A percentile compares a stretch with the other conserved stretches of the same genome.
Evolutionary conservation across 2,329 filamentous ascomycete species (phyloP).

Genomic region (Fusarium pilosicola): DNA sequence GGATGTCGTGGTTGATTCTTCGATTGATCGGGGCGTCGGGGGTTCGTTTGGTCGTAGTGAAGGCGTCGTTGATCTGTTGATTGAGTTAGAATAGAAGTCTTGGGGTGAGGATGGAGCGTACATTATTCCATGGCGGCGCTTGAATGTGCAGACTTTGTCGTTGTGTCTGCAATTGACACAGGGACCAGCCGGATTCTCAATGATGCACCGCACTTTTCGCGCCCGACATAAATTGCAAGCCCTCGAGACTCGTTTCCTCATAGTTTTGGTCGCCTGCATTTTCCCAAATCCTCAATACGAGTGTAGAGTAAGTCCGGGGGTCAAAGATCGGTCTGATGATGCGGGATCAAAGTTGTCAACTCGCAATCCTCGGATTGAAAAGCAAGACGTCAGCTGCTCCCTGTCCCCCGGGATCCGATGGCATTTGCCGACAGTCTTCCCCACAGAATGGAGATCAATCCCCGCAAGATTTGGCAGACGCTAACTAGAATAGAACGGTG

Average conservation of each 20-base stretch:
- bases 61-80: background rate
- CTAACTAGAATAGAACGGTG: background rate
- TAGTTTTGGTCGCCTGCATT: slow-evolving; percentile 18
- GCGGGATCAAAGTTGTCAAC: background rate
- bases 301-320: no score
- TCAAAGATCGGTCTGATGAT: background rate
- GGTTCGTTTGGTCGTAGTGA: slow-evolving; percentile 2
- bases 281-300: background rate
- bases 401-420: slow-evolving; percentile 12
- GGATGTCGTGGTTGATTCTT: background rate
- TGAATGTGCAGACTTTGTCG: slow-evolving; percentile 40
- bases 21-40: background rate
- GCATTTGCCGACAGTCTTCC: slow-evolving; percentile 23
- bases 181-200: slow-evolving; percentile 31
- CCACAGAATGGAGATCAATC: slow-evolving; percentile 16
- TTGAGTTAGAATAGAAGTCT: background rate
- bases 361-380: slow-evolving; percentile 13
- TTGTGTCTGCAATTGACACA: slow-evolving; percentile 43
- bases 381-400: slow-evolving; percentile 3
- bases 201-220: slow-evolving; percentile 41
- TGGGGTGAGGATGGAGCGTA: background rate
- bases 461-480: background rate
- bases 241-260: slow-evolving; percentile 34
- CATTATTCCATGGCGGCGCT: slow-evolving; percentile 31
- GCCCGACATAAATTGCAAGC: slow-evolving; percentile 39